Base-by-base conservation (phyloP, 139 green algal species). In the Volvox reticuliferus region DNA sequence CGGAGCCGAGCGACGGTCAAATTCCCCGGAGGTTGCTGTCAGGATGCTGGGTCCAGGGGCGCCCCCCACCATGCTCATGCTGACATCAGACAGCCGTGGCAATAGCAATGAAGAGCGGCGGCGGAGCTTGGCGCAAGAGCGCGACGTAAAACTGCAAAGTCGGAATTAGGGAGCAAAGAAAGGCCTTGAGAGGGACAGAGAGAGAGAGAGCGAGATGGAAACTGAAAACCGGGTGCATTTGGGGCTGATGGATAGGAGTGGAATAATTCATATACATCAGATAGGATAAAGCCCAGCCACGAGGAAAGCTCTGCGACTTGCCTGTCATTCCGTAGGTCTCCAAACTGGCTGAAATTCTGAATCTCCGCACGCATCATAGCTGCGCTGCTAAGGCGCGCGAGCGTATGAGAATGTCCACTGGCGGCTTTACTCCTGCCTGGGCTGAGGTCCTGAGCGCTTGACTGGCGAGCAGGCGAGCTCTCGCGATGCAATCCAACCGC, bases 251-350 rank as follows among this genome's bases (percentile, higher is more conserved):
- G 9, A 75, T 12, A 75, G 67, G 67, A 26, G 67, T 14, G 14
- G 22, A 28, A 28, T 12, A 75, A 12, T 32, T 75, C 67, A 75
- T 28, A 75, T 12, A 75, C 22, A 75, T 12, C 67, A 75, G 6
- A 75, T 28, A 32, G 22, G 67, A 75, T 14, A 55, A 55, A 55
- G 65, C 65, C 6, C 65, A 73, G 65, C 65, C 65, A 28, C 65
- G 65, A 28, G 65, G 65, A 55, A 55, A 55, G 9, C 44, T 55
- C 44, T 14, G 21, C 65, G 21, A 35, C 78, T 68, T 44, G 28
- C 85, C 69, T 82, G 69, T 89, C 85, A 30, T 89, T 89, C 12
- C 85, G 36, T 28, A 89, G 69, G 69, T 89, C 85, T 3, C 85
- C 69, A 18, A 89, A 89, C 44, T 89, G 85, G 44, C 44, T 33